These are phyloP conservation scores for Zancudomyces culisetae DNA, from an alignment of 371 early-diverging fungal genomes.

Conservation along the genomic window DNA sequence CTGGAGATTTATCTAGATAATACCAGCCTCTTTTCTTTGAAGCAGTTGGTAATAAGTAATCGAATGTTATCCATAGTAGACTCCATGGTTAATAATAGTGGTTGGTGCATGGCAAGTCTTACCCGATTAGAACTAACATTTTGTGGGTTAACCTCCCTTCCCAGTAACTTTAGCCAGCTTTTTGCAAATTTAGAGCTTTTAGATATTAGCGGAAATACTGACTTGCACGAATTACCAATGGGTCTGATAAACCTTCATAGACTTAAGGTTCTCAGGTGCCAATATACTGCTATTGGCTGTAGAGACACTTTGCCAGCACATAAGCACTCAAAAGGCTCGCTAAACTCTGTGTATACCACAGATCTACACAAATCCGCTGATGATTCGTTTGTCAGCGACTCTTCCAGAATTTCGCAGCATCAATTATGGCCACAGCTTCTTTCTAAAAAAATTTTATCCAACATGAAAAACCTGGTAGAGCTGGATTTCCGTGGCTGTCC, in stretches of 20 bases:
- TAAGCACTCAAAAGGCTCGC: background rate
- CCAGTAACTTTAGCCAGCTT: slow-evolving; percentile 15
- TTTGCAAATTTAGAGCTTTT: slow-evolving; percentile 15
- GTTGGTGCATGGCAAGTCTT: no score
- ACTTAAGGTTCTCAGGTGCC: slow-evolving; percentile 17
- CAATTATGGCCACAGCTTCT: background rate
- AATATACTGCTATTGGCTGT: slow-evolving; percentile 15
- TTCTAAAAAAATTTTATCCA: background rate
- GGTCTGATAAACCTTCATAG: slow-evolving; percentile 10
- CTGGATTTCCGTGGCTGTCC: slow-evolving; percentile 2
- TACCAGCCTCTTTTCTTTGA: no score
- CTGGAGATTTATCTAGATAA: no score
- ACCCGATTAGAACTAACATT: slow-evolving; percentile 15
- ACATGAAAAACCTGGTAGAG: background rate
- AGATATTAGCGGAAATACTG: slow-evolving; percentile 18
- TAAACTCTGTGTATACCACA: background rate
- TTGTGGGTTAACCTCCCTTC: slow-evolving; percentile 12
- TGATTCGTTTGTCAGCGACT: background rate
- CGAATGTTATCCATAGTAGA: no score
- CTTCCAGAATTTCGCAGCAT: background rate
- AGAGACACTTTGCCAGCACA: background rate
- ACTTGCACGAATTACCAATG: slow-evolving; percentile 9
- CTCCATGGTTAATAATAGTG: no score
- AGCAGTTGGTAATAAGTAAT: no score
- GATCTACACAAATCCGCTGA: no score